A percentile compares a stretch with the other conserved stretches of the same genome.
phyloP scores from a whole-genome alignment of 495 filamentous ascomycete genomes.

The Hyaloscypha hepaticicola region DNA sequence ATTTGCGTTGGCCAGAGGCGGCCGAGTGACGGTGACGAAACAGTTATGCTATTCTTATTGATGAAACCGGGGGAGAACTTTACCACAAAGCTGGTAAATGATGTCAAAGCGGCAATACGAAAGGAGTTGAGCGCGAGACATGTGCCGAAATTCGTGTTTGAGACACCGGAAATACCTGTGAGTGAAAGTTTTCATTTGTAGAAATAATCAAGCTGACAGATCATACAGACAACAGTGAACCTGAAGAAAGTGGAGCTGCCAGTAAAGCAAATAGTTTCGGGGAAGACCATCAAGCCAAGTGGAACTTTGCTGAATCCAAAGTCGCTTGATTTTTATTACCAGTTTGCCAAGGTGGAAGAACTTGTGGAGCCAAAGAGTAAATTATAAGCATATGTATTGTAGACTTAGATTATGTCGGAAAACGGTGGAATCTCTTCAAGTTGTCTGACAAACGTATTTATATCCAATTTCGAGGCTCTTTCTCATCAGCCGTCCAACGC shows the following conservation, averaged over 20 bases:
- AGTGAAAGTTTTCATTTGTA: constrained; percentile 35
- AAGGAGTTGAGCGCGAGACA: constrained; percentile 66
- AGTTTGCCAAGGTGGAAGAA: constrained; percentile 75
- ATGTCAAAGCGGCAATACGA: constrained; percentile 62
- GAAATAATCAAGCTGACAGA: neutral
- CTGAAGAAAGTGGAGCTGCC: constrained; percentile 84
- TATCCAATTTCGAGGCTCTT: constrained; percentile 19
- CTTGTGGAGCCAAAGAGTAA: constrained; percentile 38
- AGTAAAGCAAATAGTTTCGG: constrained; percentile 81
- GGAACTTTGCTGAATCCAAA: constrained; percentile 76
- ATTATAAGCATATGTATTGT: constrained; percentile 7
- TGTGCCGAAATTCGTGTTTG: constrained; percentile 76
- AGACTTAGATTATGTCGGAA: neutral
- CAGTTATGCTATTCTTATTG: constrained; percentile 71
- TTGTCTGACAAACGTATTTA: neutral
- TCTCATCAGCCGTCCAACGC: constrained; percentile 1
- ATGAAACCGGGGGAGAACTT: constrained; percentile 63
- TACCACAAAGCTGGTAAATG: constrained; percentile 51
- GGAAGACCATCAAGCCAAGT: constrained; percentile 69
- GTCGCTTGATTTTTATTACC: constrained; percentile 74
- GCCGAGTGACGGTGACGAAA: constrained; percentile 66
- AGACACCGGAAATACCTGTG: constrained; percentile 78
- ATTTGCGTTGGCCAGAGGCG: constrained; percentile 76
- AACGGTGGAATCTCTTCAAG: no score
- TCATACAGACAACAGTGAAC: constrained; percentile 70